These are phyloP conservation scores for Mycena galericulata DNA, from an alignment of 768 basidiomycete species.

Conservation along the genomic window DNA sequence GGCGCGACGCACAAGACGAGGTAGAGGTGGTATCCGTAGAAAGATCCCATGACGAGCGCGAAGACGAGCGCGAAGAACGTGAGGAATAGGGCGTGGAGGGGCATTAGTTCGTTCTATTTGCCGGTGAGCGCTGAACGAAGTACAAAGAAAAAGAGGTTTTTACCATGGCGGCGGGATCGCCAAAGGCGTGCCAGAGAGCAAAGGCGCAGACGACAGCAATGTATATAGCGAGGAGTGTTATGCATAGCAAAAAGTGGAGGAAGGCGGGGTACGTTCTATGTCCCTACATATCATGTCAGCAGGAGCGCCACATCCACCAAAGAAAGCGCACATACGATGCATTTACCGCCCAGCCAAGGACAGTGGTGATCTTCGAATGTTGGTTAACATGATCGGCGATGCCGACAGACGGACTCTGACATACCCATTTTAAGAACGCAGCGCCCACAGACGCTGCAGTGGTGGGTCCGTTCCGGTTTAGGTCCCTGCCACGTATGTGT, in stretches of 20 bases:
- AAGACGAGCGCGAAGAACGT: constrained; percentile 71
- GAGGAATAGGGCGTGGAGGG: constrained; percentile 78
- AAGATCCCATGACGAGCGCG: constrained; percentile 77
- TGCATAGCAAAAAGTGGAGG: constrained; percentile 77
- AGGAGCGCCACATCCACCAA: neutral
- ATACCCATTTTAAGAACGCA: constrained; percentile 90
- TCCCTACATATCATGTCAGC: constrained; percentile 60
- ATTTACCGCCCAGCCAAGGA: constrained; percentile 83
- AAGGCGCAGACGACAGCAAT: constrained; percentile 63
- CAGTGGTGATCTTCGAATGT: constrained; percentile 81
- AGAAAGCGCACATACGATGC: constrained; percentile 67
- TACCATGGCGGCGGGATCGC: constrained; percentile 72
- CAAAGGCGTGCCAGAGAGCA: constrained; percentile 75
- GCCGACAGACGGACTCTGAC: constrained; percentile 42
- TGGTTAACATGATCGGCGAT: constrained; percentile 17
- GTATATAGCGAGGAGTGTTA: constrained; percentile 74
- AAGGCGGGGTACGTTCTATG: constrained; percentile 89
- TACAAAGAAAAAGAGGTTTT: constrained; percentile 39
- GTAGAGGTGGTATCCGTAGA: constrained; percentile 81
- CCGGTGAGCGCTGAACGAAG: neutral
- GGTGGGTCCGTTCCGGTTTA: constrained; percentile 85
- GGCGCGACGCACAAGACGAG: constrained; percentile 70
- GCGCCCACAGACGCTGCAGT: constrained; percentile 79
- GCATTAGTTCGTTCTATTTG: constrained; percentile 69
- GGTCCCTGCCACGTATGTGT: constrained; percentile 55